phyloP scores from a whole-genome alignment of 495 filamentous ascomycete species.

The Cercophora sp. region DNA sequence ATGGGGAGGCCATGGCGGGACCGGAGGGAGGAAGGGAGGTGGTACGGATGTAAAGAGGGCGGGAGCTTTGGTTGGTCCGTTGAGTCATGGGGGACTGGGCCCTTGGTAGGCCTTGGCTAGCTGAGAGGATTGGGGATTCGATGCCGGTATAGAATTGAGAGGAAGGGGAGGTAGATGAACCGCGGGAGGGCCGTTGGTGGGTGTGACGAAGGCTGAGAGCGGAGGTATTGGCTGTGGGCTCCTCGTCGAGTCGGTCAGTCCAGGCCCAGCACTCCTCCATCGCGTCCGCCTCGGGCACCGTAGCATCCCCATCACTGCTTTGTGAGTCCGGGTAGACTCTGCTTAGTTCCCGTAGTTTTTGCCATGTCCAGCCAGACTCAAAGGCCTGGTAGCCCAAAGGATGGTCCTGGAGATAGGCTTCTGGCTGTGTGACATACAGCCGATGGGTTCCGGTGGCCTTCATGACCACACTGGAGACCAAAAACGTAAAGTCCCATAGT shows the following conservation, averaged over 20 bases:
- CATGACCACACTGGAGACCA: slow-evolving; percentile 61
- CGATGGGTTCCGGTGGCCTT: slow-evolving; percentile 52
- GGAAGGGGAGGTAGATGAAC: slow-evolving; percentile 33
- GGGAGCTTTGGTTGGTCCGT: slow-evolving; percentile 38
- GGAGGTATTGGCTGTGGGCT: slow-evolving; percentile 28
- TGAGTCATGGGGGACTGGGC: slow-evolving; percentile 35
- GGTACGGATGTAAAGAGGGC: slow-evolving; percentile 41
- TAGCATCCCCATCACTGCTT: slow-evolving; percentile 28
- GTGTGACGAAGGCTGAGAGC: slow-evolving; percentile 37
- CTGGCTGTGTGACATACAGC: slow-evolving; percentile 62
- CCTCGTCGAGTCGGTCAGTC: slow-evolving; percentile 52
- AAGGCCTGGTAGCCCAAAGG: slow-evolving; percentile 46
- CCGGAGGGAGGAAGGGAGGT: slow-evolving; percentile 43
- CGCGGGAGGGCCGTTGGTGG: slow-evolving; percentile 30
- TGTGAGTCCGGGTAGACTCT: slow-evolving; percentile 47
- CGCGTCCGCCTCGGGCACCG: slow-evolving; percentile 55
- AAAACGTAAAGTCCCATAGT: slow-evolving; percentile 63
- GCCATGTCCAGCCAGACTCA: slow-evolving; percentile 56
- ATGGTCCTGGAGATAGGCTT: slow-evolving; percentile 58
- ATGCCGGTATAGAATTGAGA: slow-evolving; percentile 31
- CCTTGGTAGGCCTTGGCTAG: slow-evolving; percentile 20
- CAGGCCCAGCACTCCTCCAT: slow-evolving; percentile 51
- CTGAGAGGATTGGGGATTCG: slow-evolving; percentile 31
- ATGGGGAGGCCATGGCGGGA: slow-evolving; percentile 24
- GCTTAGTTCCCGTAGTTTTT: slow-evolving; percentile 54